Evolutionary conservation across 768 basidiomycete genomes (phyloP).

Genomic region (Boletus sp.): DNA sequence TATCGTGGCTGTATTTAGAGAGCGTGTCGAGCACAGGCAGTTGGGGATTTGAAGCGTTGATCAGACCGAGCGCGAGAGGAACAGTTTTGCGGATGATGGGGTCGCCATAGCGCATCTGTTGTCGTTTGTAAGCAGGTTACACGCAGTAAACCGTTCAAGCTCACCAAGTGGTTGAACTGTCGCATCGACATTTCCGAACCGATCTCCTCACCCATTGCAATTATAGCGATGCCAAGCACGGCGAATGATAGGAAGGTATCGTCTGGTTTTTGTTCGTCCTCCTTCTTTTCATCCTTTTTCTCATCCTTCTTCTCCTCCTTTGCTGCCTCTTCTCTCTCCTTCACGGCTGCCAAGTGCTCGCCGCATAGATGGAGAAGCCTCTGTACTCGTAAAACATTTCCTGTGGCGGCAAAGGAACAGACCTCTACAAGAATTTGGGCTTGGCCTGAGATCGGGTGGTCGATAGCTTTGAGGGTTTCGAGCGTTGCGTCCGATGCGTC

Average conservation of each 20-base stretch:
- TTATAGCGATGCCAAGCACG: constrained; percentile 88
- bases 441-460: constrained; percentile 88
- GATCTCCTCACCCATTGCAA: constrained; percentile 98
- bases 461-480: constrained; percentile 89
- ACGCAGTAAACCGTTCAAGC: constrained; percentile 23
- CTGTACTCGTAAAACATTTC: constrained; percentile 93
- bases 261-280: constrained; percentile 51
- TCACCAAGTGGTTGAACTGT: constrained; percentile 94
- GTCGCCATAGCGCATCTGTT: constrained; percentile 98
- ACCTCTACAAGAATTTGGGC: constrained; percentile 91
- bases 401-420: constrained; percentile 92
- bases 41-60: constrained; percentile 95
- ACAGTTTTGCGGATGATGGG: constrained; percentile 88
- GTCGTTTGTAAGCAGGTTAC: constrained; percentile 13
- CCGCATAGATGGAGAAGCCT: constrained; percentile 90
- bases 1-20: constrained; percentile 98
- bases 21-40: constrained; percentile 93
- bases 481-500: constrained; percentile 93
- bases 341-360: constrained; percentile 70
- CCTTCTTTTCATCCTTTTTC: constrained; percentile 61
- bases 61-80: constrained; percentile 91
- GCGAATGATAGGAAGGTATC: constrained; percentile 91
- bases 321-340: constrained; percentile 35
- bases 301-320: constrained; percentile 50
- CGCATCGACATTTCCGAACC: constrained; percentile 97